Evolutionary conservation across 352 stramenopile genomes (phyloP).

Genomic region (Globisporangium cederbergense): DNA sequence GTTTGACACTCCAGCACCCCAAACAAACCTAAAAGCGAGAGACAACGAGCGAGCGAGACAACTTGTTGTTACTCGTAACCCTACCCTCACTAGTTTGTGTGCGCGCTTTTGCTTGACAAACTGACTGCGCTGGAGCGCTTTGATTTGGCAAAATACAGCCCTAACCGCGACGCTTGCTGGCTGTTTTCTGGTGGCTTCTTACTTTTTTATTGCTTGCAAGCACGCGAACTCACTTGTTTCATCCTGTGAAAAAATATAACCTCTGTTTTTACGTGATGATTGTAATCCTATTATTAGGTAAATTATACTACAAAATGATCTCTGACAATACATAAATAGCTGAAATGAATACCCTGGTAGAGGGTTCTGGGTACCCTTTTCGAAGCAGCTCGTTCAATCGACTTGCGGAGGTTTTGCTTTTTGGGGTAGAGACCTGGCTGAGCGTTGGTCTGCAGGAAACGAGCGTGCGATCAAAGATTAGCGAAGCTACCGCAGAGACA

Average conservation of each 20-base stretch:
- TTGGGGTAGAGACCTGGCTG: constrained; percentile 11
- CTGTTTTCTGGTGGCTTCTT: constrained; percentile 15
- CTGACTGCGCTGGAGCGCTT: constrained; percentile 22
- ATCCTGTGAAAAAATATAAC: background rate
- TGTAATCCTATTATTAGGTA: background rate
- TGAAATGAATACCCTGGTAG: background rate
- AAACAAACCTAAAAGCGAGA: background rate
- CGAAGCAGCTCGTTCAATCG: constrained; percentile 6
- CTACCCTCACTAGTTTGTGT: too few species aligned
- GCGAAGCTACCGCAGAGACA: constrained; percentile 19
- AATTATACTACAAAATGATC: too few species aligned
- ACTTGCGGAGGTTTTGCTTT: background rate
- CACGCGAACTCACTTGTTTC: background rate
- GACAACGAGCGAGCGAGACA: constrained; percentile 7
- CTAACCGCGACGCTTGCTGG: constrained; percentile 9
- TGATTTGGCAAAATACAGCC: constrained; percentile 25
- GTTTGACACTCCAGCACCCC: background rate
- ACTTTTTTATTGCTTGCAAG: constrained; percentile 11
- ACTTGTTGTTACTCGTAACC: background rate
- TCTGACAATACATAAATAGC: background rate
- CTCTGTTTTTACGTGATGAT: too few species aligned
- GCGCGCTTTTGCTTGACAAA: constrained; percentile 3
- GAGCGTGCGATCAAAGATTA: constrained; percentile 21
- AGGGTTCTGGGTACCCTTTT: constrained; percentile 8
- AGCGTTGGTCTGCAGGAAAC: constrained; percentile 16